Base-by-base conservation (phyloP, 805 yeast genomes). In the Saccharomycopsis amapae region DNA sequence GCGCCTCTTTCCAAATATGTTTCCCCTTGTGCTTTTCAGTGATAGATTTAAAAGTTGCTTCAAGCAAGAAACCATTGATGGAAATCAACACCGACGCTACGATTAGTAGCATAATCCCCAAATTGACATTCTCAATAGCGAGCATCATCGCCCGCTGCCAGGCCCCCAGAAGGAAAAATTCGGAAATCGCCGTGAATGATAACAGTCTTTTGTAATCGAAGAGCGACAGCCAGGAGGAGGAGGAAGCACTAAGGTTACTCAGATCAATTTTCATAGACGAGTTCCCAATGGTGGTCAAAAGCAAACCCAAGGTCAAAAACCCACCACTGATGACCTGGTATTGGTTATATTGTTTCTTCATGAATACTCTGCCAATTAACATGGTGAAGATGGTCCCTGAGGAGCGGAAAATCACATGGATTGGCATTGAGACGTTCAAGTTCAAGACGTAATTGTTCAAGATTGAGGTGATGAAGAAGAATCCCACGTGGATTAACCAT, bases 381-480 rank as follows among this genome's bases (percentile, higher is more conserved):
- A 84, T 72, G 0, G 84, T 76, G 15, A 79, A 60, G 5, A 78
- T 75, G 0, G 85, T 74, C 1, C 84, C 78, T 4, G 81, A 72
- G 10, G 86, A 79, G 42, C 88, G 60, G 53, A 81, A 67, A 5
- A 81, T 72, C 22, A 81, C 81, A 56, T 82, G 87, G 23, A 80
- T 59, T 0, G 89, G 86, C 18, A 83, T 72, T 2, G 82, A 72
- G 23, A 84, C 66, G 31, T 76, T 68, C 58, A 64, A 78, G 15
- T 63, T 67, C 63, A 79, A 78, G 0, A 73, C 87, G 42, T 62
- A 57, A 56, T 84, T 84, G 56, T 78, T 81, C 28, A 78, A 60
- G 7, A 72, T 61, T 1, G 81, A 71, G 7, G 76, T 64, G 4
- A 66, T 38, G 53, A 75, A 79, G 56, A 73, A 79, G 49, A 79